Evolutionary conservation across 345 rosid species (phyloP).

Genomic region (Citrus hindsii): DNA sequence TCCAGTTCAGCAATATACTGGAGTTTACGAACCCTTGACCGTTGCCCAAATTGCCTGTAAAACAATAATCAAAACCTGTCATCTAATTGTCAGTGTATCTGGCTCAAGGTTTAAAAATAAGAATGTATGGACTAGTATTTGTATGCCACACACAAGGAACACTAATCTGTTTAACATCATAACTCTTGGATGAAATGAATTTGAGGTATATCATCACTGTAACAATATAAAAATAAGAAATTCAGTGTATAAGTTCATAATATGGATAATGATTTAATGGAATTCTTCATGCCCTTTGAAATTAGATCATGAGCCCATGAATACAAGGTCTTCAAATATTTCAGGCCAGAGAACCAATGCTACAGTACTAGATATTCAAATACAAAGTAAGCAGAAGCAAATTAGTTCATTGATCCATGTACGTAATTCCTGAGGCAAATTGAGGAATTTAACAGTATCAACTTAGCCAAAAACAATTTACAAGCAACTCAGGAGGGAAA

Average conservation of each 20-base stretch:
- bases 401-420: background rate
- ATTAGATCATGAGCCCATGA: background rate
- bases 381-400: background rate
- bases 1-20: conserved; percentile 83
- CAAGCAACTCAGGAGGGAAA: background rate
- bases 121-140: background rate
- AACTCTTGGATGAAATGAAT: background rate
- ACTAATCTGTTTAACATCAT: background rate
- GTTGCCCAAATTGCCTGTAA: conserved; percentile 70
- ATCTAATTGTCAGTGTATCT: background rate
- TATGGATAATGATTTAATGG: background rate
- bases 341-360: background rate
- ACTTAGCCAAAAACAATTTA: background rate
- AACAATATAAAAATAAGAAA: too few species aligned
- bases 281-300: background rate
- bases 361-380: background rate
- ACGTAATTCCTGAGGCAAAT: background rate
- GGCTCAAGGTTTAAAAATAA: background rate
- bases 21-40: conserved; percentile 81
- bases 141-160: background rate
- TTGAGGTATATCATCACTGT: too few species aligned
- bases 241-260: too few species aligned
- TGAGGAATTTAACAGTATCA: background rate
- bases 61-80: conserved; percentile 6
- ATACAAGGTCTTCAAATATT: background rate